phyloP scores from a whole-genome alignment of 169 alveolate genomes.

The Cyclospora cayetanensis region DNA sequence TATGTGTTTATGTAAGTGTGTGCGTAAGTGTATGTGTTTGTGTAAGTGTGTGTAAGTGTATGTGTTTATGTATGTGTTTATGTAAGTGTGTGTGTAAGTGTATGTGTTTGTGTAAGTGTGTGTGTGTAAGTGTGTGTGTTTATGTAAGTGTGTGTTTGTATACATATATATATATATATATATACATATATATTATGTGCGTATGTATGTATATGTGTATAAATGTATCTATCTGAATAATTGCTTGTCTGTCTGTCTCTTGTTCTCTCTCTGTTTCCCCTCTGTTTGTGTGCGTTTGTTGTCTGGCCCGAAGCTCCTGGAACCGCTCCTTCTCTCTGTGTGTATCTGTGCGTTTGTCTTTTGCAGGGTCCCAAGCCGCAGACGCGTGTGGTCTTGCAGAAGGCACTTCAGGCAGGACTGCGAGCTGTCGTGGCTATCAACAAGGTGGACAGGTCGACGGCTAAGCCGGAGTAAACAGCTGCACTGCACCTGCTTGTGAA shows the following conservation, averaged over 20 bases:
- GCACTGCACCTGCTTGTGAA: neutral
- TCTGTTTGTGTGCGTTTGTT: neutral
- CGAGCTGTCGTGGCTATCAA: slow-evolving; percentile 81
- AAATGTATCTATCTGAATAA: no score
- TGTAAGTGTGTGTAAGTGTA: neutral
- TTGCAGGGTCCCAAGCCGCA: slow-evolving; percentile 77
- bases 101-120: neutral
- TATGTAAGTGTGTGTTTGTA: no score
- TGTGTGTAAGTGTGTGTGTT: no score
- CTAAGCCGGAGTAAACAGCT: slow-evolving; percentile 72
- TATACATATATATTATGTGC: no score
- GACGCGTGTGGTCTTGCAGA: slow-evolving; percentile 87
- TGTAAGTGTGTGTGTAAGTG: no score
- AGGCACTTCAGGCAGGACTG: slow-evolving; percentile 79
- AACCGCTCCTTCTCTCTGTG: neutral
- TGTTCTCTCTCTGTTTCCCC: neutral
- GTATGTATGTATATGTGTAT: no score
- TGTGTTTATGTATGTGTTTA: no score
- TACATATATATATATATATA: neutral
- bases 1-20: no score
- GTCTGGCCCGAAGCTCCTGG: neutral
- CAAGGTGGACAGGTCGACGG: slow-evolving; percentile 87
- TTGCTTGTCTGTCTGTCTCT: neutral
- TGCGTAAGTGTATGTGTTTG: no score
- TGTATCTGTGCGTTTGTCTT: neutral